phyloP scores from a whole-genome alignment of 129 eudicot genomes.

The Lonicera japonica region DNA sequence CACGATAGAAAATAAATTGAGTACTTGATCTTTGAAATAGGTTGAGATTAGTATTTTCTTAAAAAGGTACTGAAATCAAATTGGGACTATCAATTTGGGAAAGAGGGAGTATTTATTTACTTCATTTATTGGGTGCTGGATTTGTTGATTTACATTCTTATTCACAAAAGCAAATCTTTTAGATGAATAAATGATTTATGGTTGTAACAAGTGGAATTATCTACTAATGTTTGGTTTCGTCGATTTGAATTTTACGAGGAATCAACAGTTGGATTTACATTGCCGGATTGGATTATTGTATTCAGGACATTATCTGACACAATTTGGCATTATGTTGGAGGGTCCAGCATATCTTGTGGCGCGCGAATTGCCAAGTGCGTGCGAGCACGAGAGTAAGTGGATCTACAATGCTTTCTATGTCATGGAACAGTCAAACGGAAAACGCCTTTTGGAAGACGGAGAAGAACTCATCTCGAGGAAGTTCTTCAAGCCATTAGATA shows the following conservation, averaged over 20 bases:
- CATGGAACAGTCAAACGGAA: slow-evolving; percentile 31
- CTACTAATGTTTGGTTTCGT: slow-evolving; percentile 1
- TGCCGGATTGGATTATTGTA: neutral
- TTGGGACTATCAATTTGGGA: slow-evolving; percentile 3
- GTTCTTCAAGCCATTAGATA: slow-evolving; percentile 17
- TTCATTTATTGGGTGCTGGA: neutral
- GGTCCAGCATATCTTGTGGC: slow-evolving; percentile 45
- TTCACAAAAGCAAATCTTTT: neutral
- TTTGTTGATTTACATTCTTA: slow-evolving; percentile 13
- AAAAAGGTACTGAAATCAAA: slow-evolving; percentile 7
- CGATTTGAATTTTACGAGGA: slow-evolving; percentile 1
- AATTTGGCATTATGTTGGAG: slow-evolving; percentile 35
- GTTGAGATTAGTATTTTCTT: slow-evolving; percentile 1
- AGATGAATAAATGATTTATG: slow-evolving; percentile 1
- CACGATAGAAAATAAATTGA: too few species aligned
- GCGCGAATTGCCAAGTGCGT: slow-evolving; percentile 40
- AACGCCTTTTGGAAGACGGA: slow-evolving; percentile 32
- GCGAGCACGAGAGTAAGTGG: slow-evolving; percentile 50
- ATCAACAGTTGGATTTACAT: slow-evolving; percentile 4
- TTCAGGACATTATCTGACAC: neutral
- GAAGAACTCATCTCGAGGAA: slow-evolving; percentile 24
- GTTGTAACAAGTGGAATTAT: slow-evolving; percentile 4
- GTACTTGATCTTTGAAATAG: too few species aligned
- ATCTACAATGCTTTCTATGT: slow-evolving; percentile 31
- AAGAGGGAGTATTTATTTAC: neutral